Base-by-base conservation (phyloP, 176 grass and related monocot genomes). In the Dactylis glomerata region DNA sequence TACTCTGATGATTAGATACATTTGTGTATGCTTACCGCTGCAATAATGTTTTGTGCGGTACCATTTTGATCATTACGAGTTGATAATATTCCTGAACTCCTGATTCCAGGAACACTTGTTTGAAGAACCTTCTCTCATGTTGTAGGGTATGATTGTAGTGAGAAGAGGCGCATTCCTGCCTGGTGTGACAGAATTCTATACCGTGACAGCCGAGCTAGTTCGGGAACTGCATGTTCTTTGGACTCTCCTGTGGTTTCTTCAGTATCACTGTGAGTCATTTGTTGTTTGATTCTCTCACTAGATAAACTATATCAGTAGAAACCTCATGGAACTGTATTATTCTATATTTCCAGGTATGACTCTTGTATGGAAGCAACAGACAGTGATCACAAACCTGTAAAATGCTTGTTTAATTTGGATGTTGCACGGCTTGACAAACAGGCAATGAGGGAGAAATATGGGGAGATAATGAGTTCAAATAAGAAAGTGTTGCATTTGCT, bases 111-210 rank as follows among this genome's bases (percentile, higher is more conserved):
- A 78, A 24, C 30, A 23, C 24, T 65, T 66, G 7, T 45, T 77
- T 80, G 24, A 62, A 77, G 13, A 36, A 55, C 61, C 22, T 70
- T 79, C 28, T 38, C 37, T 54, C 33, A 52, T 56, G 17, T 75
- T 93, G 49, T 82, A 98, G 96, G 91, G 27, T 98, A 98, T 89
- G 96, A 98, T 90, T 85, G 61, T 66, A 95, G 85, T 78, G 96
- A 98, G 83, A 98, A 95, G 86, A 98, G 86, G 77, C 90, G 96
- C 58, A 92, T 98, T 83, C 95, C 95, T 76, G 92, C 95, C 59
- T 98, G 96, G 96, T 98, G 96, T 77, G 96, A 98, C 74, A 91
- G 96, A 46, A 92, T 98, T 79, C 47, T 98, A 41, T 95, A 95
- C 88, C 89, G 92, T 59, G 96, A 98, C 52, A 93, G 85, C 82